Conservation (phyloP, 2,329 filamentous ascomycete genomes). For the Fusarium keratoplasticum region DNA sequence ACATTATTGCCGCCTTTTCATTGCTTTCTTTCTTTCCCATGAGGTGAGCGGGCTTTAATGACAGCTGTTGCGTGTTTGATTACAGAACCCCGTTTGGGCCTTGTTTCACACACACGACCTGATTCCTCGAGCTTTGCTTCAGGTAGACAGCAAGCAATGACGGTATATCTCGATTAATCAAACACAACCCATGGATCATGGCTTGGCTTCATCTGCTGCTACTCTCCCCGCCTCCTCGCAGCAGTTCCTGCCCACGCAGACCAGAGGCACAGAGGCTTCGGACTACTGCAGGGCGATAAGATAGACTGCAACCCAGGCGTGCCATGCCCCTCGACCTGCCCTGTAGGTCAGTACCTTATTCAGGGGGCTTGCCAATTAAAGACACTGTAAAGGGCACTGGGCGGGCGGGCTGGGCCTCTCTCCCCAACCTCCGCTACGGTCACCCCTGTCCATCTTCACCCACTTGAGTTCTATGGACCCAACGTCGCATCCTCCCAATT, state of each 20-base stretch:
- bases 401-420: slow-evolving; percentile 8
- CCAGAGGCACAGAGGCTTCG: slow-evolving; percentile 1
- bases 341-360: slow-evolving; percentile 27
- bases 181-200: not conserved
- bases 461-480: slow-evolving; percentile 5
- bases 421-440: slow-evolving; percentile 35
- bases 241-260: slow-evolving; percentile 7
- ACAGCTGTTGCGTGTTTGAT: slow-evolving; percentile 25
- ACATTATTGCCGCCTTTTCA: slow-evolving; percentile 1
- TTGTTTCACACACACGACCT: slow-evolving; percentile 39
- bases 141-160: not conserved
- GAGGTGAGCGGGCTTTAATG: not conserved
- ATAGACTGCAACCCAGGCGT: slow-evolving; percentile 3
- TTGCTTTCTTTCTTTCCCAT: not conserved
- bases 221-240: slow-evolving; percentile 2
- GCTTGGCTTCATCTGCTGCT: not conserved
- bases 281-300: slow-evolving; percentile 26
- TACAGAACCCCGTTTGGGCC: slow-evolving; percentile 17
- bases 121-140: not conserved
- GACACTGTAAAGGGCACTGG: slow-evolving; percentile 14
- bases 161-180: not conserved
- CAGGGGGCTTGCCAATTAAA: slow-evolving; percentile 21
- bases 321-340: slow-evolving; percentile 12
- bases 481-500: slow-evolving; percentile 28
- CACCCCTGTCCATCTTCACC: slow-evolving; percentile 25